Evolutionary conservation across 306 rosid species (phyloP), one percentile per base, ranked within the genome.

Genomic region (Cicer chorassanicum): DNA sequence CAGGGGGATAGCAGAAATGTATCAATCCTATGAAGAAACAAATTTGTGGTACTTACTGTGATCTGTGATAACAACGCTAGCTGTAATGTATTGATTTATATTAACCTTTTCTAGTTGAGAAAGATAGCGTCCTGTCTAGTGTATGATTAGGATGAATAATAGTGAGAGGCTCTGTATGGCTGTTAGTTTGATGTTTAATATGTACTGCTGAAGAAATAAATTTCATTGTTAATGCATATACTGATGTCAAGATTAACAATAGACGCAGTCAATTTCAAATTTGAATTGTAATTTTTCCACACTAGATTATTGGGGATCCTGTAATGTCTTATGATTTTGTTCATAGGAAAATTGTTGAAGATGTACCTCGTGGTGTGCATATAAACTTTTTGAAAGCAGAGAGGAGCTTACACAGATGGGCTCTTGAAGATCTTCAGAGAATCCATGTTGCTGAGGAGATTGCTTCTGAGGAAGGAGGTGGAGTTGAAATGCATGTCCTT

Each of bases 341-440:
- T 62, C 56, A 42, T 41, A 94, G 97, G 98, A 87, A 86, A 86
- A 79, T 92, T 71, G 96, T 94, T n/a, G 98, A 94, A 87, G 96
- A 91, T 55, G 93, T 94, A 74, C 97, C 98, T 29, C 89, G 87
- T 29, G 98, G 98, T 62, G 97, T 94, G 78, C 98, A 94, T 68
- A 73, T 94, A 78, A 92, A 92, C 83, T 94, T 94, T 85, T 78
- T 94, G 88, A 92, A 92, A 82, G 99, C 99, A 44, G 99, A 92
- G 89, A 90, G 99, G 85, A 94, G 99, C 84, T 83, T 94, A 81
- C 97, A 94, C 74, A 80, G 97, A 82, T 94, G 97, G 99, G 97
- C 96, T 76, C 96, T 94, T 74, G 97, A 86, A 82, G 98, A 94
- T 78, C 86, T 94, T 73, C 93, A 78, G 78, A 86, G 99, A 70